Evolutionary conservation across 495 filamentous ascomycete genomes (phyloP).

Genomic region (Neurospora sublineolata): DNA sequence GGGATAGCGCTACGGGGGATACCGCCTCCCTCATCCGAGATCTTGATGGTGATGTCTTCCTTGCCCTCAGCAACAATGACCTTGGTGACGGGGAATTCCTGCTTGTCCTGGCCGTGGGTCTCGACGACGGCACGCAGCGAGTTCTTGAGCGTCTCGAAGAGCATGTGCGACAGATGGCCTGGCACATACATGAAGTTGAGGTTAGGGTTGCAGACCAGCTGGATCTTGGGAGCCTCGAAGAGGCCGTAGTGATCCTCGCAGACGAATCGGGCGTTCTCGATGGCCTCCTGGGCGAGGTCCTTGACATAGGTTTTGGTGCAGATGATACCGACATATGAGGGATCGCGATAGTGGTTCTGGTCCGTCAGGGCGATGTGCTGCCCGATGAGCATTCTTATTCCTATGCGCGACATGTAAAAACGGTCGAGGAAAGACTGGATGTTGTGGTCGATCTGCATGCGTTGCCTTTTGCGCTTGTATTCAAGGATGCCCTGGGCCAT

Average conservation of each 20-base stretch:
- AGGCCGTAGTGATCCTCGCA: conserved; percentile 98
- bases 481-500: conserved; percentile 91
- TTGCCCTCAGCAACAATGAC: conserved; percentile 94
- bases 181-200: conserved; percentile 99
- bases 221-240: conserved; percentile 93
- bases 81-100: conserved; percentile 92
- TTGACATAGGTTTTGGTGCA: conserved; percentile 95
- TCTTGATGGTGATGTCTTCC: conserved; percentile 97
- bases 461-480: conserved; percentile 90
- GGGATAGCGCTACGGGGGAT: conserved; percentile 87
- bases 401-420: conserved; percentile 99
- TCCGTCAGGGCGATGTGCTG: conserved; percentile 96
- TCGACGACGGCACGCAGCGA: conserved; percentile 94
- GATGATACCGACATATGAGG: conserved; percentile 93
- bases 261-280: conserved; percentile 95
- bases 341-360: conserved; percentile 74
- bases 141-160: conserved; percentile 98
- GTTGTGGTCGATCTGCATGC: conserved; percentile 95
- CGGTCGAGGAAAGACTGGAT: conserved; percentile 95
- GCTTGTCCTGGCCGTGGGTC: conserved; percentile 84
- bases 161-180: conserved; percentile 94
- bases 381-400: conserved; percentile 96
- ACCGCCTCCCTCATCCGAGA: conserved; percentile 91
- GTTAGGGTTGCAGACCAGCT: conserved; percentile 86
- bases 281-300: conserved; percentile 93